A percentile compares a stretch with the other conserved stretches of the same genome.
phyloP scores from a whole-genome alignment of 148 eudicot genomes.

The Silene uniflora region DNA sequence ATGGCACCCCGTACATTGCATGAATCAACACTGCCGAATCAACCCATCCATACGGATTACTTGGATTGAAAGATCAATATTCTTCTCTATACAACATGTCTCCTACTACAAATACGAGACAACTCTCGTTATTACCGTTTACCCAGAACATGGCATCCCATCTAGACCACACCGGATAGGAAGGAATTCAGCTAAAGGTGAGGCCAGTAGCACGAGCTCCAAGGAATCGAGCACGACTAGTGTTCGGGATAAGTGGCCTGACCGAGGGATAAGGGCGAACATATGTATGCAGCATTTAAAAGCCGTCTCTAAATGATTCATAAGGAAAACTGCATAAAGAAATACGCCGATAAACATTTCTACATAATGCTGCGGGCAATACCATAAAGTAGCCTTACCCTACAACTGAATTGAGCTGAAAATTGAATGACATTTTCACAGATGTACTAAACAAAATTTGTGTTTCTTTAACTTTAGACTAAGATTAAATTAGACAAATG shows the following conservation, averaged over 20 bases:
- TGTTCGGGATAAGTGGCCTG: not conserved
- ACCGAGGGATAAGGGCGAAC: not conserved
- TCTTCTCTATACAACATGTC: not conserved
- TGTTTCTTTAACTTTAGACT: not conserved
- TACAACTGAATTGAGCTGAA: no score
- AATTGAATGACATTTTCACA: not conserved
- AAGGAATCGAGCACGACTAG: not conserved
- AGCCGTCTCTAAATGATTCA: no score
- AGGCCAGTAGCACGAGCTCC: not conserved
- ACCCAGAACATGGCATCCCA: not conserved
- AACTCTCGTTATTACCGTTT: not conserved
- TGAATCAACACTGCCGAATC: no score
- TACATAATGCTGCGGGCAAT: no score
- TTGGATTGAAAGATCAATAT: no score
- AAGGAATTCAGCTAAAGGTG: not conserved
- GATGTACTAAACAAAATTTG: slow-evolving; percentile 15
- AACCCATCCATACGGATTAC: no score
- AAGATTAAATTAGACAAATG: slow-evolving; percentile 8
- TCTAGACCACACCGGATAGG: not conserved
- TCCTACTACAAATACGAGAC: not conserved
- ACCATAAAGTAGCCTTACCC: no score
- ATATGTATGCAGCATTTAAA: no score
- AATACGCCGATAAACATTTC: no score
- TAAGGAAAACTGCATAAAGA: no score
- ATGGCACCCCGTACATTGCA: no score